Conservation (phyloP, 2,329 filamentous ascomycete species). For the Dryadomyces sulphureus region DNA sequence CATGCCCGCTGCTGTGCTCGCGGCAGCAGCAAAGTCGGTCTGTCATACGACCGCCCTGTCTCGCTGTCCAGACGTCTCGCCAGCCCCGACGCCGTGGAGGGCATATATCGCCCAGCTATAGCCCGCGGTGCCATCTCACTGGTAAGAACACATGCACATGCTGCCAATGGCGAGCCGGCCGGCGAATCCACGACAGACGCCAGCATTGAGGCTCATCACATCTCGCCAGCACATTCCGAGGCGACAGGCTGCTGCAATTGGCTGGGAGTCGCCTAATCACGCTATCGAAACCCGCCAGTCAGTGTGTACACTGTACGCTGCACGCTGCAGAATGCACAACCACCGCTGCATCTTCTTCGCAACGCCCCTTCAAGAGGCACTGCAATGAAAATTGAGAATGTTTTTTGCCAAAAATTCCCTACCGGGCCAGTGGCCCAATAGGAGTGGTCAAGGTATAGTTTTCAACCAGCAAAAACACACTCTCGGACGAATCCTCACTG, state of each 20-base stretch:
- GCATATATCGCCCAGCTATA: neutral
- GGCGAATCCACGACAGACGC: no score
- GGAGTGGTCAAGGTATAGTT: conserved; percentile 71
- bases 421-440: conserved; percentile 48
- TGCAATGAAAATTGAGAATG: conserved; percentile 32
- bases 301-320: no score
- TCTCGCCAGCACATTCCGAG: no score
- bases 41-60: neutral
- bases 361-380: conserved; percentile 25
- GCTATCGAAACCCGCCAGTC: no score
- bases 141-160: neutral
- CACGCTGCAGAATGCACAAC: no score
- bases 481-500: conserved; percentile 76
- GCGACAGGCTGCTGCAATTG: no score
- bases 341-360: conserved; percentile 45
- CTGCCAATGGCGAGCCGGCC: neutral
- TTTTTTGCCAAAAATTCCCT: conserved; percentile 61
- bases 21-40: neutral
- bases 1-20: neutral
- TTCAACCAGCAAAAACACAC: conserved; percentile 84
- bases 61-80: neutral
- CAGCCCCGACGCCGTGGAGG: no score
- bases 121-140: neutral
- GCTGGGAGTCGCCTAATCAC: no score
- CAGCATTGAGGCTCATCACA: neutral